These are phyloP conservation scores for Aspergillus sclerotioniger DNA, from an alignment of 495 filamentous ascomycete species.

Conservation along the genomic window DNA sequence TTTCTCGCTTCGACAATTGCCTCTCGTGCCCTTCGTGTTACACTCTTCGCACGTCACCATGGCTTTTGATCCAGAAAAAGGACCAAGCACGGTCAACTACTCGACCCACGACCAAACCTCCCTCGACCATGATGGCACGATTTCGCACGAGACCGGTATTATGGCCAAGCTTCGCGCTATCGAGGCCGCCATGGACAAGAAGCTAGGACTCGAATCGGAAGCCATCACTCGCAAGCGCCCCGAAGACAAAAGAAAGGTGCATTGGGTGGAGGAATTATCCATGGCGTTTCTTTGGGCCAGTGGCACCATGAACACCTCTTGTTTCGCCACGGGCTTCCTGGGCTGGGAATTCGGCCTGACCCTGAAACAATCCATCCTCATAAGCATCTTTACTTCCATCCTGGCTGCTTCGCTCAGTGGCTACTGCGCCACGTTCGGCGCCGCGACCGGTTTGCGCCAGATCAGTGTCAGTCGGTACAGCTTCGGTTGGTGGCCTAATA, in stretches of 20 bases:
- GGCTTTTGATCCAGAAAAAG: background rate
- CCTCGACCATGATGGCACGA: background rate
- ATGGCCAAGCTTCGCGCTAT: constrained; percentile 35
- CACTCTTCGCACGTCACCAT: background rate
- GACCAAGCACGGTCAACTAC: background rate
- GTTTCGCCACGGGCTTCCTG: constrained; percentile 9
- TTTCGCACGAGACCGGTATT: constrained; percentile 10
- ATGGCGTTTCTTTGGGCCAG: constrained; percentile 31
- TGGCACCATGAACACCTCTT: constrained; percentile 9
- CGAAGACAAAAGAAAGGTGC: constrained; percentile 33
- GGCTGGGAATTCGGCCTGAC: constrained; percentile 10
- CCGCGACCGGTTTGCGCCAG: constrained; percentile 51
- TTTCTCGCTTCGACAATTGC: background rate
- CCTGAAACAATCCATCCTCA: constrained; percentile 5
- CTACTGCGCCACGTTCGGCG: constrained; percentile 44
- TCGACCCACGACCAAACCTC: background rate
- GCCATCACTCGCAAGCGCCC: constrained; percentile 48
- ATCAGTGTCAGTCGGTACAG: constrained; percentile 54
- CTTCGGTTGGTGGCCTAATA: constrained; percentile 55
- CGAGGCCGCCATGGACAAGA: constrained; percentile 47
- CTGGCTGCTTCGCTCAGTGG: constrained; percentile 1
- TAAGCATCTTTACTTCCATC: constrained; percentile 5
- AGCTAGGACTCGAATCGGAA: constrained; percentile 50
- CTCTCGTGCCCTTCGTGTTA: background rate
- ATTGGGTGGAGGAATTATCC: constrained; percentile 33